Percentiles rank a stretch among this genome's conserved stretches.
These are phyloP conservation scores for Lactarius tabidus DNA, from an alignment of 768 basidiomycete genomes.

Conservation along the genomic window DNA sequence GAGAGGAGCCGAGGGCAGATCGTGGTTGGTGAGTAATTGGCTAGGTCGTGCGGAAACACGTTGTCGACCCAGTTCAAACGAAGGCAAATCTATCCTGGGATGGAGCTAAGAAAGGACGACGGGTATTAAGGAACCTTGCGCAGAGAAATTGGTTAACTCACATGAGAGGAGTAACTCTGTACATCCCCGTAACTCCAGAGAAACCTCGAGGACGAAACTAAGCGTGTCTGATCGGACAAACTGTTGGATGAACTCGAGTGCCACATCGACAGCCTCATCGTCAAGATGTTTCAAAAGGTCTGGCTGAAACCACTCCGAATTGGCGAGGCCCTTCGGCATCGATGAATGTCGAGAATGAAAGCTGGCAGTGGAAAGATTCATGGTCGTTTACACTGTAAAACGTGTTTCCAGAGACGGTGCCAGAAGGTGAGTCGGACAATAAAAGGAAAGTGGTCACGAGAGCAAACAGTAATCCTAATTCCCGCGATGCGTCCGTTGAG, in stretches of 20 bases:
- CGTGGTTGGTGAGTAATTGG: no score
- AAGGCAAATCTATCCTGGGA: conserved; percentile 9
- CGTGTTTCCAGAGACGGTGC: not conserved
- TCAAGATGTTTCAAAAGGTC: no score
- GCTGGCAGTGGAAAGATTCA: not conserved
- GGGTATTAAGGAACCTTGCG: not conserved
- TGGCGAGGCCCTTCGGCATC: no score
- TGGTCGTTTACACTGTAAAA: not conserved
- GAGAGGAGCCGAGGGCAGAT: conserved; percentile 10
- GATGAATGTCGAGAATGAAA: no score
- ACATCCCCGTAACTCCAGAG: conserved; percentile 10
- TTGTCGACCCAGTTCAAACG: conserved; percentile 14
- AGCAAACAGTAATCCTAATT: not conserved
- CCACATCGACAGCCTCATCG: no score
- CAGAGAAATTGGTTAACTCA: not conserved
- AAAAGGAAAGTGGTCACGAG: not conserved
- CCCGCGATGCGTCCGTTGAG: no score
- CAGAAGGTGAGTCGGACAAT: not conserved
- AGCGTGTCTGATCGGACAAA: conserved; percentile 11
- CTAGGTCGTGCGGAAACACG: conserved; percentile 9
- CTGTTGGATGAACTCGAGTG: no score
- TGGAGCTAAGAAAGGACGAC: not conserved
- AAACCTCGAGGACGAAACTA: conserved; percentile 9
- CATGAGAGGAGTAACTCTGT: conserved; percentile 18
- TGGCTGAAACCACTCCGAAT: no score